phyloP scores from a whole-genome alignment of 1,284 basidiomycete species.

The Boletus sp. region DNA sequence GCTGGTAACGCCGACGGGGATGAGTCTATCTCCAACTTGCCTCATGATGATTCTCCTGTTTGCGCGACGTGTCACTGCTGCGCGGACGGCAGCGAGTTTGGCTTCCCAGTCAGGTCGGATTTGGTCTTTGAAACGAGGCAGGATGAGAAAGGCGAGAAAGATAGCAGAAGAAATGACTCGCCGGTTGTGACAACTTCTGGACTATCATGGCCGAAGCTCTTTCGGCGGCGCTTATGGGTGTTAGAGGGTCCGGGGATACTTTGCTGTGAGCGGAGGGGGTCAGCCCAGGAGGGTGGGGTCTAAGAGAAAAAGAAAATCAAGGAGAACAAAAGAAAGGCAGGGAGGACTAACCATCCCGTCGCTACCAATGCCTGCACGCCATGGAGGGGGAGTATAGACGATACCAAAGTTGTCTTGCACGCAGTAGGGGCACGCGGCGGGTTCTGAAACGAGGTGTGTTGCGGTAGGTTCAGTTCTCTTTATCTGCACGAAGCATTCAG shows the following conservation, averaged over 20 bases:
- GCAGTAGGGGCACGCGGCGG: slow-evolving; percentile 95
- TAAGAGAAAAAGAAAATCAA: slow-evolving; percentile 19
- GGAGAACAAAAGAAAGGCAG: slow-evolving; percentile 2
- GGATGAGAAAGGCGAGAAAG: slow-evolving; percentile 10
- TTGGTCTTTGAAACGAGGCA: slow-evolving; percentile 56
- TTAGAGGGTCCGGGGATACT: slow-evolving; percentile 32
- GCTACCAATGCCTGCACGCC: slow-evolving; percentile 69
- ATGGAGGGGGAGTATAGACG: slow-evolving; percentile 81
- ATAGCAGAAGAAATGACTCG: slow-evolving; percentile 29
- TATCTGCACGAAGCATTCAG: slow-evolving; percentile 99
- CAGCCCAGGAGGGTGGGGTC: slow-evolving; percentile 44
- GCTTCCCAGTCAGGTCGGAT: slow-evolving; percentile 94
- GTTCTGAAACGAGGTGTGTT: slow-evolving; percentile 89
- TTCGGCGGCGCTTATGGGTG: slow-evolving; percentile 70
- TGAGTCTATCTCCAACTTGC: slow-evolving; percentile 93
- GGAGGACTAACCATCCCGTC: slow-evolving; percentile 56
- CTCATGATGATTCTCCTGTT: slow-evolving; percentile 98
- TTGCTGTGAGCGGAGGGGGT: slow-evolving; percentile 47
- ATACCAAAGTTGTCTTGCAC: slow-evolving; percentile 96
- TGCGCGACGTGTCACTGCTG: slow-evolving; percentile 84
- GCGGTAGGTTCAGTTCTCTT: slow-evolving; percentile 92
- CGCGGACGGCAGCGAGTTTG: slow-evolving; percentile 84
- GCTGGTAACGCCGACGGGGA: slow-evolving; percentile 93
- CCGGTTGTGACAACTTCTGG: slow-evolving; percentile 90
- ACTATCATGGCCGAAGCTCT: slow-evolving; percentile 71